A percentile compares a stretch with the other conserved stretches of the same genome.
Evolutionary conservation across 2,329 filamentous ascomycete species (phyloP).

Genomic region (Colletotrichum eleusines): DNA sequence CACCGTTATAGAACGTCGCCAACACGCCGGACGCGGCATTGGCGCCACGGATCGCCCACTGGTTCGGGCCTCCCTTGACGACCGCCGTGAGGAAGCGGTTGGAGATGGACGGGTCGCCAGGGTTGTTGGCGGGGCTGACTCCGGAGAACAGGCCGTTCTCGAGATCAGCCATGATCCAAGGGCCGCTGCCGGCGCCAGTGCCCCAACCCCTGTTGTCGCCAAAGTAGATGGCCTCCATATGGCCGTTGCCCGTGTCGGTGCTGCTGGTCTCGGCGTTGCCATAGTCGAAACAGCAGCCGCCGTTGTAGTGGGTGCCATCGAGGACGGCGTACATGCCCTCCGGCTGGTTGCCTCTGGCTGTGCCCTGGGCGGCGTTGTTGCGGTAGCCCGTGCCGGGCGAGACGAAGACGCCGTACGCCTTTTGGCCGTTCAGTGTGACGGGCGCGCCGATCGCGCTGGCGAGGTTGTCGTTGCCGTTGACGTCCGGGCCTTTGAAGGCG

Average conservation of each 20-base stretch:
- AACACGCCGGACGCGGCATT: conserved; percentile 66
- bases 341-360: conserved; percentile 65
- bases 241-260: conserved; percentile 68
- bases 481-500: conserved; percentile 66
- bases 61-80: conserved; percentile 67
- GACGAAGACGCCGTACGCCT: conserved; percentile 73
- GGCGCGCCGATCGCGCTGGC: conserved; percentile 71
- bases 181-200: conserved; percentile 67
- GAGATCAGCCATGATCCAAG: conserved; percentile 78
- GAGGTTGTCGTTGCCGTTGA: conserved; percentile 69
- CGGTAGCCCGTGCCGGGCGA: conserved; percentile 73
- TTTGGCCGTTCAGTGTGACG: conserved; percentile 69
- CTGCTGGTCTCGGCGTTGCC: conserved; percentile 67
- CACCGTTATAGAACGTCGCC: conserved; percentile 70
- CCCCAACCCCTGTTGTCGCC: conserved; percentile 68
- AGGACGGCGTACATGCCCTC: conserved; percentile 72
- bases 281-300: conserved; percentile 68
- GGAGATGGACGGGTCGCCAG: conserved; percentile 63
- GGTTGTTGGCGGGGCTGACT: conserved; percentile 57
- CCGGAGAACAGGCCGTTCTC: conserved; percentile 77
- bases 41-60: conserved; percentile 71
- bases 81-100: conserved; percentile 68
- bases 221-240: conserved; percentile 79
- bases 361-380: conserved; percentile 65
- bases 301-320: conserved; percentile 71